A percentile compares a stretch with the other conserved stretches of the same genome.
These are phyloP conservation scores for Carex littledalei DNA, from an alignment of 176 grass and related monocot genomes.

Conservation along the genomic window DNA sequence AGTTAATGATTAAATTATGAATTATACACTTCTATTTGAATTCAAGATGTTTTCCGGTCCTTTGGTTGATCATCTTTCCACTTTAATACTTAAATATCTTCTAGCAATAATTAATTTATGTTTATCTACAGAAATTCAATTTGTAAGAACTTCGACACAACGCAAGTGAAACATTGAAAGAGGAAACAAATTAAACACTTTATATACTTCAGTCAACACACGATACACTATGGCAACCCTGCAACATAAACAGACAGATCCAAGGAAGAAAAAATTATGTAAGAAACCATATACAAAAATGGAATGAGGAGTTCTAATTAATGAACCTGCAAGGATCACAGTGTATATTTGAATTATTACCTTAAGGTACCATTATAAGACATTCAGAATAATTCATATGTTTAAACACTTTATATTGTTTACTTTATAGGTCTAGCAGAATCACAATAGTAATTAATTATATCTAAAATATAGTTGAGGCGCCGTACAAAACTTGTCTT, in stretches of 20 bases:
- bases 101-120: not conserved
- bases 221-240: not conserved
- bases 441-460: no score
- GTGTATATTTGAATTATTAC: no score
- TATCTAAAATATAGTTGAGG: no score
- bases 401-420: no score
- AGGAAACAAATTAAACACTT: not conserved
- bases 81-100: not conserved
- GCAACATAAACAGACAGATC: not conserved
- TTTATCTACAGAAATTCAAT: not conserved
- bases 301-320: not conserved
- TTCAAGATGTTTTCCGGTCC: not conserved
- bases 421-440: no score
- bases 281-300: not conserved
- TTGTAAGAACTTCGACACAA: not conserved
- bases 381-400: not conserved
- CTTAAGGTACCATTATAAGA: not conserved
- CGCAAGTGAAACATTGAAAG: not conserved
- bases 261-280: not conserved
- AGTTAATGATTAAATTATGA: not conserved
- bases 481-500: no score
- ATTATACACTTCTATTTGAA: not conserved
- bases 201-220: not conserved
- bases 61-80: not conserved
- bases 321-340: not conserved